A percentile compares a stretch with the other conserved stretches of the same genome.
Evolutionary conservation across 2,329 filamentous ascomycete species (phyloP).

Genomic region (Dothideomycetidae sp.): DNA sequence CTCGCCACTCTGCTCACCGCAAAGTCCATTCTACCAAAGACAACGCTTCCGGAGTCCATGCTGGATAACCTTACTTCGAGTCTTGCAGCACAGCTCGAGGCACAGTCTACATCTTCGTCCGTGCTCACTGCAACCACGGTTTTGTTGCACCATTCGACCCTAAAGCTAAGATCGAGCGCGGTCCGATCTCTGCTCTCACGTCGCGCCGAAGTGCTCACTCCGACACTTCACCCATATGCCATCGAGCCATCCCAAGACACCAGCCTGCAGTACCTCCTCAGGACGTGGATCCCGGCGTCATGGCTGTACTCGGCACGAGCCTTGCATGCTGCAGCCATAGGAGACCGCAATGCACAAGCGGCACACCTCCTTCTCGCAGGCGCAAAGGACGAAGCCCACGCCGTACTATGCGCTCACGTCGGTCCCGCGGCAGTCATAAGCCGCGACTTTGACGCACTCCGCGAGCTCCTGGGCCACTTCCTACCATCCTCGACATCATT

Average conservation of each 20-base stretch:
- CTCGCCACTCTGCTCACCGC: slow-evolving; percentile 46
- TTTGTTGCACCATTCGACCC: slow-evolving; percentile 19
- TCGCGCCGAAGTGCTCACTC: slow-evolving; percentile 49
- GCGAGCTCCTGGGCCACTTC: slow-evolving; percentile 58
- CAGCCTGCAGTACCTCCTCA: slow-evolving; percentile 38
- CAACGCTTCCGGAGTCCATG: slow-evolving; percentile 22
- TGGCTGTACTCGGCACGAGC: slow-evolving; percentile 88
- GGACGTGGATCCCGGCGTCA: slow-evolving; percentile 51
- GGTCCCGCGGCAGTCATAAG: slow-evolving; percentile 72
- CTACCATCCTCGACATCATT: slow-evolving; percentile 23
- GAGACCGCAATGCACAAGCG: slow-evolving; percentile 57
- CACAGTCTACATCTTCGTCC: slow-evolving; percentile 15
- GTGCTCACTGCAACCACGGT: slow-evolving; percentile 17
- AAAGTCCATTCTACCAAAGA: slow-evolving; percentile 15
- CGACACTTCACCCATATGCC: slow-evolving; percentile 46
- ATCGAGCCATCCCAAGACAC: slow-evolving; percentile 21
- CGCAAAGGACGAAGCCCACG: slow-evolving; percentile 68
- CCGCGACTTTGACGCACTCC: slow-evolving; percentile 58
- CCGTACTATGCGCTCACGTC: slow-evolving; percentile 64
- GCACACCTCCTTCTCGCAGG: slow-evolving; percentile 66
- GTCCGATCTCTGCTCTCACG: slow-evolving; percentile 42
- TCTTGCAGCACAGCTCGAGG: slow-evolving; percentile 22
- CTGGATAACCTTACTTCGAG: slow-evolving; percentile 52
- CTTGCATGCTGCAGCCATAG: slow-evolving; percentile 60
- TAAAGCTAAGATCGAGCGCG: slow-evolving; percentile 15